A percentile compares a stretch with the other conserved stretches of the same genome.
Conservation (phyloP, 2,329 filamentous ascomycete genomes). For the Macrophomina pseudophaseolina region DNA sequence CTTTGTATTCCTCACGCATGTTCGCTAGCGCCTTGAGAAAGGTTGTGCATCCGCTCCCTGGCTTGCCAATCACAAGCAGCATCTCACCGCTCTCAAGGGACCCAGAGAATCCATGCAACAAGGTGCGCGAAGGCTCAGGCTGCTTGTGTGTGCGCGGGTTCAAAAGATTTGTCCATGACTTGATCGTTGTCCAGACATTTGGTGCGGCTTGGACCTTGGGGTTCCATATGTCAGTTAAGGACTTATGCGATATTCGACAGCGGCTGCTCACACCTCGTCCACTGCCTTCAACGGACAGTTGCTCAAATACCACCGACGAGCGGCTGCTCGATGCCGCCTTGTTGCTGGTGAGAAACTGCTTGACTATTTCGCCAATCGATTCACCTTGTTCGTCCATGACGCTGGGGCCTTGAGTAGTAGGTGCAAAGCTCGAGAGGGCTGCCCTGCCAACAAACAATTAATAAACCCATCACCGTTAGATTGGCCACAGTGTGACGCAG, state of each 20-base stretch:
- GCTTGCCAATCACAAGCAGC: slow-evolving; percentile 47
- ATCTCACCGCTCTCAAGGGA: slow-evolving; percentile 43
- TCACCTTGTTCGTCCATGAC: background rate
- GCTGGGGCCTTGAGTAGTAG: background rate
- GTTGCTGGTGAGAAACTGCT: background rate
- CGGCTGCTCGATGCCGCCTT: background rate
- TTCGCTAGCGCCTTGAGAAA: slow-evolving; percentile 64
- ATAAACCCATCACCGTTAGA: no score
- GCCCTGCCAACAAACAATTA: background rate
- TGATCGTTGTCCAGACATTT: background rate
- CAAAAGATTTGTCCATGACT: background rate
- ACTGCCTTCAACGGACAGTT: background rate
- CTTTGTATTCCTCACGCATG: slow-evolving; percentile 36
- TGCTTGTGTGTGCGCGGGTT: background rate
- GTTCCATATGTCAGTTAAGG: background rate
- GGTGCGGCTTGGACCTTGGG: background rate
- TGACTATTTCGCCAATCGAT: background rate
- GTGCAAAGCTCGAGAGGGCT: background rate
- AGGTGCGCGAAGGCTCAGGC: background rate
- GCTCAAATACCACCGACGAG: background rate
- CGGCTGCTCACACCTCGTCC: background rate
- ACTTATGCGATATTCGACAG: background rate
- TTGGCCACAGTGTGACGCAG: no score
- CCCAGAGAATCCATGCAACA: background rate
- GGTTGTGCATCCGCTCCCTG: slow-evolving; percentile 64